Evolutionary conservation across 345 rosid species (phyloP), one percentile per base, ranked within the genome.

Genomic region (Salix udensis): DNA sequence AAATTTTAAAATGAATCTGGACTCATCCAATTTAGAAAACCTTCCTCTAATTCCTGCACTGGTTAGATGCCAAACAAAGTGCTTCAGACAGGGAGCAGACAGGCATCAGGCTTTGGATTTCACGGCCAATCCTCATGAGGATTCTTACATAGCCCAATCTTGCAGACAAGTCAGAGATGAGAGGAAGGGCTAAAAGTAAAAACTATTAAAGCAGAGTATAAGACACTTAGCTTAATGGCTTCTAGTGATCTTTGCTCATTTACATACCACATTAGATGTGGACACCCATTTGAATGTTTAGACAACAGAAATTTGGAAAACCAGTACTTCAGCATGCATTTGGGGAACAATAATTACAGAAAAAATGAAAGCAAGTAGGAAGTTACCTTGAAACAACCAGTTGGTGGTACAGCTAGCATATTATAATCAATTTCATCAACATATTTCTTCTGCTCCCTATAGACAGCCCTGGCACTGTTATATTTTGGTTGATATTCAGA

Each of bases 361-460:
- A 42, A 37, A 26, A 61, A 11, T 53, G 48, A 46, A 70, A 55
- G 26, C 72, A 30, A 18, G 23, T 52, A 0, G 26, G 26, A 80
- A 79, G 70, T 80, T 85, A 83, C 97, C 96, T 93, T 91, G 86
- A 75, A 73, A 78, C 91, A 86, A 75, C 90, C 93, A 62, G 89
- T 86, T 71, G 99, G 97, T 77, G 97, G 96, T 26, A 91, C 91
- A 79, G 98, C 97, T 76, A 93, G 94, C 91, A 89, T 86, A 82
- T 89, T 93, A 96, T 89, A 93, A 82, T 95, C 99, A 84, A 95
- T 90, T 74, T 93, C 99, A 80, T 95, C 97, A 74, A 89, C 85
- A 76, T 88, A 93, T 85, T 95, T 95, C 90, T 95, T 95, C 82
- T 90, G 85, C 79, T 95, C 97, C 81, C 96, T 86, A 76, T 93